Percentiles rank a stretch among this genome's conserved stretches.
Evolutionary conservation across 1,284 basidiomycete species (phyloP).

Genomic region (Cutaneotrichosporon sp.): DNA sequence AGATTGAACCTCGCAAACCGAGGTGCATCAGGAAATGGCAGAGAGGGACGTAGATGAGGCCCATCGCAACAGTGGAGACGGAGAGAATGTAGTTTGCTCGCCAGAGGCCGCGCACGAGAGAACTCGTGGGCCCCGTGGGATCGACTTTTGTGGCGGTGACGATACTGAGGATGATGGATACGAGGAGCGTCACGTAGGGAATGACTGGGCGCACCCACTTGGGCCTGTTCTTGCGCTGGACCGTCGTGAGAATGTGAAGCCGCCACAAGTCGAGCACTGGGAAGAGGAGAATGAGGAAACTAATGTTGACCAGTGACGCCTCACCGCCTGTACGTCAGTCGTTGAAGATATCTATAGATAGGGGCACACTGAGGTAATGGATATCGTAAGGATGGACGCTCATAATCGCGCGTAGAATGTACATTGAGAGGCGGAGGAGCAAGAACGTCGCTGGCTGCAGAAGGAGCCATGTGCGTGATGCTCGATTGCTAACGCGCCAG

Average conservation of each 20-base stretch:
- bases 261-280: constrained; percentile 35
- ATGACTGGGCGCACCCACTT: constrained; percentile 11
- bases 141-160: constrained; percentile 16
- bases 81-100: constrained; percentile 28
- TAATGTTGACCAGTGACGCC: constrained; percentile 36
- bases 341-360: not conserved
- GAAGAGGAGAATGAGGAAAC: constrained; percentile 39
- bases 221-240: constrained; percentile 12
- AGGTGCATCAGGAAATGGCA: constrained; percentile 24
- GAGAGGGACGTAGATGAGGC: constrained; percentile 17
- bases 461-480: constrained; percentile 28
- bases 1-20: constrained; percentile 9
- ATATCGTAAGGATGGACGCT: constrained; percentile 29
- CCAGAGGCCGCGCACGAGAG: constrained; percentile 28
- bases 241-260: constrained; percentile 23
- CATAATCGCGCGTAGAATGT: constrained; percentile 36
- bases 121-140: constrained; percentile 9
- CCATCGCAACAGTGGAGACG: constrained; percentile 27
- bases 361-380: constrained; percentile 24
- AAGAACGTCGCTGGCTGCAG: constrained; percentile 38
- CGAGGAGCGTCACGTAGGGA: constrained; percentile 21
- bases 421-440: constrained; percentile 27
- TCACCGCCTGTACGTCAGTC: constrained; percentile 31
- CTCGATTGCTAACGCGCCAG: constrained; percentile 23
- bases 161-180: constrained; percentile 31